Evolutionary conservation across 192 early-diverging fungal genomes (phyloP), one percentile per base, ranked within the genome.

Genomic region (Diversispora epigaea): DNA sequence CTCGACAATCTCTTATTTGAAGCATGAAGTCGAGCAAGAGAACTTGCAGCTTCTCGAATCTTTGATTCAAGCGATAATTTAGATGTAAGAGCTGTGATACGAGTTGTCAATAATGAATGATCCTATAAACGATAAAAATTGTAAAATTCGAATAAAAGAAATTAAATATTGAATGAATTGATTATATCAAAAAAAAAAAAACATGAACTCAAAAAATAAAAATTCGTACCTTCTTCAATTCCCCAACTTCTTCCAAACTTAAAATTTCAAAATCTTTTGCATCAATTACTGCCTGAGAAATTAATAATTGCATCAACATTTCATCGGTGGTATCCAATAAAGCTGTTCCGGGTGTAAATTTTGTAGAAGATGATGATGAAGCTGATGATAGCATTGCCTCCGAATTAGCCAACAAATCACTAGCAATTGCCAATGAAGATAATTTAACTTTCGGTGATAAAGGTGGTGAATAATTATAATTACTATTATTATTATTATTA

Each of bases 21-120:
- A 0, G 83, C 81, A 69, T 87, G 84, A 9, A 89, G 78, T 61
- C 80, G 79, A 7, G 83, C 73, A 17, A 89, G 69, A 2, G 88
- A 87, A 41, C 81, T 82, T 25, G 88, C 85, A 9, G 86, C 87
- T 71, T 88, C 85, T 19, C 84, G 73, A 56, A 89, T 89, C 70
- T 88, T 89, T 40, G 81, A 83, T 73, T 89, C 88, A 8, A 89
- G 55, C 44, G 81, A 74, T 14, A 89, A 72, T 40, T 84, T 83
- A 3, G 81, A 79, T 1, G 83, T 80, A 10, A 86, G 75, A 19
- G 78, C 80, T 32, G 77, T 56, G n/a, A 88, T 82, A 41, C 83
- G 80, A 2, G 80, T 80, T 55, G 71, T 86, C 60, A 89, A 77
- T 15, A 78, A 76, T 50, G 82, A 76, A 62, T 89, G 81, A 67